These are phyloP conservation scores for Monocercomonoides exilis DNA, from an alignment of 78 protist species.

Conservation along the genomic window DNA sequence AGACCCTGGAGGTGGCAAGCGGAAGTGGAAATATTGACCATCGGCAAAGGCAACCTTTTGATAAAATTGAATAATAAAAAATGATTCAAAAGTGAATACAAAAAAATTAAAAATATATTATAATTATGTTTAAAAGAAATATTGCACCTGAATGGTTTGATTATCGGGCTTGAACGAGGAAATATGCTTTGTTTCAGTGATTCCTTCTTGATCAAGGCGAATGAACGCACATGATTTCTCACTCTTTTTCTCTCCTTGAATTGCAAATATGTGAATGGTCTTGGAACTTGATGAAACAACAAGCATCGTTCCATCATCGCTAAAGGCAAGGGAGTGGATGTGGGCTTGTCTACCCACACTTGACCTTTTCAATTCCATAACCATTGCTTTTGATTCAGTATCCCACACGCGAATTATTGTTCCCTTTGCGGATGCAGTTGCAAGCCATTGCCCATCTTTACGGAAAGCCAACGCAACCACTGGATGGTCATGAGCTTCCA, in stretches of 20 bases:
- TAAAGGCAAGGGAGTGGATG: not conserved
- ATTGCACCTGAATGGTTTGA: not conserved
- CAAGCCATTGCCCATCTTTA: not conserved
- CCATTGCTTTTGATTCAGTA: not conserved
- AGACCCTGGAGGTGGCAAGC: not conserved
- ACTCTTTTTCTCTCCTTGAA: not conserved
- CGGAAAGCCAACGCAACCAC: not conserved
- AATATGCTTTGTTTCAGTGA: not conserved
- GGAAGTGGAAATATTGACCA: not conserved
- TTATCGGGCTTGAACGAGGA: not conserved
- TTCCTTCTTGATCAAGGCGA: not conserved
- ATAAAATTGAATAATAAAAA: not conserved
- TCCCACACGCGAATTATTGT: not conserved
- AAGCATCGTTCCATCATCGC: not conserved
- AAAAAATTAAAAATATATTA: too few relatives aligned
- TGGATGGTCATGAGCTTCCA: conserved; percentile 3
- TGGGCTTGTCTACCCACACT: not conserved
- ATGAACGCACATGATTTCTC: not conserved
- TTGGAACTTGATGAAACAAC: not conserved
- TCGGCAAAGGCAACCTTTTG: not conserved
- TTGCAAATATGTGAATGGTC: conserved; percentile 3
- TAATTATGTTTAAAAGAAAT: not conserved
- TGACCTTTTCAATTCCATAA: not conserved
- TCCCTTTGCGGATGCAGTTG: conserved; percentile 16
- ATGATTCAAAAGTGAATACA: not conserved